Conservation (phyloP, 2,329 filamentous ascomycete species). For the Verticillium longisporum region DNA sequence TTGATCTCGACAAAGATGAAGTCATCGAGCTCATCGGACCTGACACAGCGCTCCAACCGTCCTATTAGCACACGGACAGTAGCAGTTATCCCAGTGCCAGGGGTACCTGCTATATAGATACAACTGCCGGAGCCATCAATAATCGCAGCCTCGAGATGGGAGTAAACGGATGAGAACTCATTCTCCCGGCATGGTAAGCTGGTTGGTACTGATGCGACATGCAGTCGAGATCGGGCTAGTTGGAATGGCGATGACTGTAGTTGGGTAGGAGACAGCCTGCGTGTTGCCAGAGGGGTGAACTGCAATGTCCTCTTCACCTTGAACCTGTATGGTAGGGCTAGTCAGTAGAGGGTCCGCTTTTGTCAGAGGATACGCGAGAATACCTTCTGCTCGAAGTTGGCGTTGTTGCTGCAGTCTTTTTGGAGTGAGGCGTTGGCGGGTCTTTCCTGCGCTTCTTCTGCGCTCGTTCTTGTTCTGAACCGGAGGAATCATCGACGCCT, state of each 20-base stretch:
- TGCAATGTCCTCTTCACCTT: slow-evolving; percentile 82
- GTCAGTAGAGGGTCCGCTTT: neutral
- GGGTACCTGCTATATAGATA: slow-evolving; percentile 98
- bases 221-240: slow-evolving; percentile 77
- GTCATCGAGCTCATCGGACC: slow-evolving; percentile 87
- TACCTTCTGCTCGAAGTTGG: slow-evolving; percentile 51
- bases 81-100: slow-evolving; percentile 94
- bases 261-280: slow-evolving; percentile 69
- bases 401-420: slow-evolving; percentile 3
- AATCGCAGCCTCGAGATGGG: slow-evolving; percentile 89
- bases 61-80: slow-evolving; percentile 93
- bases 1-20: slow-evolving; percentile 99
- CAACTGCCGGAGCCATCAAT: slow-evolving; percentile 89
- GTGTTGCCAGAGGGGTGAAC: slow-evolving; percentile 90
- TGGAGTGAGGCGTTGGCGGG: slow-evolving; percentile 5
- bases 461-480: neutral
- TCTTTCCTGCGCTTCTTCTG: slow-evolving; percentile 11
- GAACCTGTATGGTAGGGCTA: slow-evolving; percentile 32
- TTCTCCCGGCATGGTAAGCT: slow-evolving; percentile 86
- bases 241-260: slow-evolving; percentile 83
- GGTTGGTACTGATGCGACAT: slow-evolving; percentile 87
- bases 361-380: neutral
- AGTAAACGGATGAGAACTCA: slow-evolving; percentile 89
- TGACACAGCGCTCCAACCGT: slow-evolving; percentile 80
- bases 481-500: neutral